A percentile compares a stretch with the other conserved stretches of the same genome.
Evolutionary conservation across 2,329 filamentous ascomycete genomes (phyloP).

Genomic region (Paracoccidioides brasiliensis): DNA sequence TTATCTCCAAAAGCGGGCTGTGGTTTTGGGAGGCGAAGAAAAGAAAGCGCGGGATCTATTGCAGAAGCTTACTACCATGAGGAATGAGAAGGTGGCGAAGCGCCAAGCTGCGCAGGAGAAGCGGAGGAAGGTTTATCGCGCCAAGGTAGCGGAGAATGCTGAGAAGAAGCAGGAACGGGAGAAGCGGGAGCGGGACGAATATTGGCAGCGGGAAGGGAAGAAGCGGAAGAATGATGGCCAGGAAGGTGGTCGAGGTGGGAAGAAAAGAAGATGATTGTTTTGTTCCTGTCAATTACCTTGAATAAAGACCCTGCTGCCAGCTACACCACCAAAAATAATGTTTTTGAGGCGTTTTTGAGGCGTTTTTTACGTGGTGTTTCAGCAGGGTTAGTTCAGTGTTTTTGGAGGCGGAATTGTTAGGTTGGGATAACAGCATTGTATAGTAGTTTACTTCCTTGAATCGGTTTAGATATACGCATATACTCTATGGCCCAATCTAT

Average conservation of each 20-base stretch:
- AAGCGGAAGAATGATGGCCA: conserved; percentile 50
- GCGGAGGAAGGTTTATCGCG: conserved; percentile 63
- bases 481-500: not conserved
- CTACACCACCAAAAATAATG: not conserved
- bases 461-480: not conserved
- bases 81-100: conserved; percentile 84
- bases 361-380: not conserved
- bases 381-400: too few species aligned
- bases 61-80: conserved; percentile 80
- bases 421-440: not conserved
- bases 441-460: not conserved
- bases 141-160: conserved; percentile 66
- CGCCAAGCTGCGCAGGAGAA: conserved; percentile 77
- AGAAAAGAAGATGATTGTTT: conserved; percentile 29
- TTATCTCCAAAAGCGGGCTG: conserved; percentile 90
- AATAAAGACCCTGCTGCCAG: not conserved
- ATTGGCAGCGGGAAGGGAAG: conserved; percentile 81
- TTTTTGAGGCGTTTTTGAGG: not conserved
- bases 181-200: conserved; percentile 85
- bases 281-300: too few species aligned
- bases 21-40: conserved; percentile 77
- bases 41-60: conserved; percentile 76
- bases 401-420: too few species aligned
- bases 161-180: conserved; percentile 80
- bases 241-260: conserved; percentile 37